Conservation (phyloP, 1,139 yeast genomes). For the Pichia sp. region DNA sequence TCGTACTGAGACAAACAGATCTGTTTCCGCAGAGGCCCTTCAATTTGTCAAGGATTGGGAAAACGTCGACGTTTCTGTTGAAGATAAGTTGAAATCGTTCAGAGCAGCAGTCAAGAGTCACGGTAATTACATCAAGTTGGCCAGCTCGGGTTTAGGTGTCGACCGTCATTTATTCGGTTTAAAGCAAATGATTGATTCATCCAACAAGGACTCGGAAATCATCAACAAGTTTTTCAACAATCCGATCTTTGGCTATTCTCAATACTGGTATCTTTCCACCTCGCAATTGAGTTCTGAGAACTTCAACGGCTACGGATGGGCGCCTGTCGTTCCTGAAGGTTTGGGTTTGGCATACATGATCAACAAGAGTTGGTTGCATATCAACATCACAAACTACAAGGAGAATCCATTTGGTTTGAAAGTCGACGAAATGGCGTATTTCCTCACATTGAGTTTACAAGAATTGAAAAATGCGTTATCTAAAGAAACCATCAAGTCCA, state of each 20-base stretch:
- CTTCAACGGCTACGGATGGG: slow-evolving; percentile 96
- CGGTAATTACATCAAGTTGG: slow-evolving; percentile 68
- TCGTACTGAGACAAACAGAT: slow-evolving; percentile 94
- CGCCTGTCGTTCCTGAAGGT: slow-evolving; percentile 94
- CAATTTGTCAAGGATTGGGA: slow-evolving; percentile 78
- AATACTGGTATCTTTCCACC: slow-evolving; percentile 84
- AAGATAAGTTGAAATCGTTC: slow-evolving; percentile 66
- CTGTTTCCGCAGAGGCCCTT: slow-evolving; percentile 76
- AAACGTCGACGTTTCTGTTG: slow-evolving; percentile 49
- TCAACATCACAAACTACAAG: slow-evolving; percentile 80
- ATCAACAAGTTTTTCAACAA: slow-evolving; percentile 75
- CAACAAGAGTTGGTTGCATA: slow-evolving; percentile 80
- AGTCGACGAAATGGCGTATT: slow-evolving; percentile 65
- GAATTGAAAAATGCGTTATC: slow-evolving; percentile 70
- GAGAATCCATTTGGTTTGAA: slow-evolving; percentile 57
- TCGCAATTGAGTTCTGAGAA: slow-evolving; percentile 88
- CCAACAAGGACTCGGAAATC: slow-evolving; percentile 44
- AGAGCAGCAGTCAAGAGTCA: slow-evolving; percentile 77
- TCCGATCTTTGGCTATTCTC: slow-evolving; percentile 72
- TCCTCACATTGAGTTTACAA: slow-evolving; percentile 75
- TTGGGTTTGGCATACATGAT: slow-evolving; percentile 94
- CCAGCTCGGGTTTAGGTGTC: slow-evolving; percentile 85
- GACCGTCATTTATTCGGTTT: slow-evolving; percentile 95
- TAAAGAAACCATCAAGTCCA: slow-evolving; percentile 24
- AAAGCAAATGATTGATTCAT: slow-evolving; percentile 53